Evolutionary conservation across 2,329 filamentous ascomycete genomes (phyloP), one percentile per base, ranked within the genome.

Genomic region (Paecilomyces dactylethromorphus): DNA sequence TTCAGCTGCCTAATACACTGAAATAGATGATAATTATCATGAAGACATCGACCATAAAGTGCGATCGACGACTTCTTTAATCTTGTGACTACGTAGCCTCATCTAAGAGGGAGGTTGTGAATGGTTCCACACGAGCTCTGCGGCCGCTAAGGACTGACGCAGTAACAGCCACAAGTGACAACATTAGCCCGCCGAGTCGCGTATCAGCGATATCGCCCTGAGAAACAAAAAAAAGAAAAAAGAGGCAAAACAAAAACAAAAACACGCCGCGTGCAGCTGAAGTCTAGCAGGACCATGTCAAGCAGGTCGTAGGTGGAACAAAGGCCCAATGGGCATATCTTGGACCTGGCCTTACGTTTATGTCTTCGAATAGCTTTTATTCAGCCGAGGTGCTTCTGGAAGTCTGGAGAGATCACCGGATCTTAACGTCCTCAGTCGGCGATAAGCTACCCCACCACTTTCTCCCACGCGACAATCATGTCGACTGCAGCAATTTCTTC

Each of bases 401-500:
- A n/a, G 39, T 45, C 39, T 45, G 18, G 7, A 45, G 26, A 45
- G 39, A 45, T 45, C 39, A 45, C 15, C 35, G 35, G n/a, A 7
- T 45, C 39, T 2, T n/a, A n/a, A 39, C 35, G 11, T 13, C 35
- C 13, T 12, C 8, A 39, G 24, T 22, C 11, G 49, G 26, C 26
- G 26, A 52, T 29, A 24, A 52, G 50, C 50, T 29, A 10, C 26
- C 50, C 50, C 50, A 52, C 26, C 15, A 52, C n/a, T 11, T 29
- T 52, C 22, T 21, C 50, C 21, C 50, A 24, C 22, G 50, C 50
- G 26, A 52, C 24, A 15, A 52, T 26, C 18, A 57, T 57, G 55
- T 33, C 58, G n/a, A 22, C 53, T 31, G 24, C 53, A 33, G 54
- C 65, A 55, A 62, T 59, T 33, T 56, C 61, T 53, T 60, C 65